phyloP scores from a whole-genome alignment of 1,139 yeast species.

The Debaryomyces fabryi region DNA sequence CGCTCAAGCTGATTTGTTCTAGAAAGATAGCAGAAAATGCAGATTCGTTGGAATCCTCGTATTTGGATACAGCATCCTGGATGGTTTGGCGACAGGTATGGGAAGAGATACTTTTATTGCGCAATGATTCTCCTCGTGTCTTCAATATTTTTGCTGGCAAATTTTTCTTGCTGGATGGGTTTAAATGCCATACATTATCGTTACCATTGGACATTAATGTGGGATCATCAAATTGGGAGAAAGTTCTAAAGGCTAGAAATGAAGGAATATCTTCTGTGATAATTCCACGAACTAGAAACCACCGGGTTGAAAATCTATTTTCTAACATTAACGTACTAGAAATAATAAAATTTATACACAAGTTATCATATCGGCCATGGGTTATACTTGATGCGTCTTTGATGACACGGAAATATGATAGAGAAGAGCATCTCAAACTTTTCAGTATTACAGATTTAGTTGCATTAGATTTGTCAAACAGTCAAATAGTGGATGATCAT shows the following conservation, averaged over 20 bases:
- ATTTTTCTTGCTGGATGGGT: slow-evolving; percentile 21
- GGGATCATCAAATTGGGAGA: not conserved
- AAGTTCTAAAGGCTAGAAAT: slow-evolving; percentile 2
- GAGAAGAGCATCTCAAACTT: slow-evolving; percentile 30
- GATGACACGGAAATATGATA: slow-evolving; percentile 12
- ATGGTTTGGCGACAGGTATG: slow-evolving; percentile 37
- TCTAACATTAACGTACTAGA: slow-evolving; percentile 28
- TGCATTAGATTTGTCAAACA: slow-evolving; percentile 38
- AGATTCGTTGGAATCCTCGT: slow-evolving; percentile 21
- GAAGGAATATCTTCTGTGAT: slow-evolving; percentile 11
- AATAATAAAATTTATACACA: slow-evolving; percentile 21
- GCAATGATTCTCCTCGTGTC: slow-evolving; percentile 34
- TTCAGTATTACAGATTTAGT: slow-evolving; percentile 34
- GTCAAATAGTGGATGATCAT: slow-evolving; percentile 32
- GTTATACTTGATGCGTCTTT: slow-evolving; percentile 24
- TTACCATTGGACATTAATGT: not conserved
- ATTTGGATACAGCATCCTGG: slow-evolving; percentile 32
- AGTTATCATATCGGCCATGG: slow-evolving; percentile 19
- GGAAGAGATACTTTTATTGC: slow-evolving; percentile 27
- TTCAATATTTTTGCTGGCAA: slow-evolving; percentile 32
- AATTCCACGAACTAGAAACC: slow-evolving; percentile 20
- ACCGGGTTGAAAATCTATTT: slow-evolving; percentile 42
- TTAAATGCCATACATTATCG: slow-evolving; percentile 27
- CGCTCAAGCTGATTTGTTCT: slow-evolving; percentile 32
- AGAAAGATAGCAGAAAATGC: slow-evolving; percentile 31